Evolutionary conservation across 23 red algal genomes (phyloP).

Genomic region (Cyanidiococcus yangmingshanensis): DNA sequence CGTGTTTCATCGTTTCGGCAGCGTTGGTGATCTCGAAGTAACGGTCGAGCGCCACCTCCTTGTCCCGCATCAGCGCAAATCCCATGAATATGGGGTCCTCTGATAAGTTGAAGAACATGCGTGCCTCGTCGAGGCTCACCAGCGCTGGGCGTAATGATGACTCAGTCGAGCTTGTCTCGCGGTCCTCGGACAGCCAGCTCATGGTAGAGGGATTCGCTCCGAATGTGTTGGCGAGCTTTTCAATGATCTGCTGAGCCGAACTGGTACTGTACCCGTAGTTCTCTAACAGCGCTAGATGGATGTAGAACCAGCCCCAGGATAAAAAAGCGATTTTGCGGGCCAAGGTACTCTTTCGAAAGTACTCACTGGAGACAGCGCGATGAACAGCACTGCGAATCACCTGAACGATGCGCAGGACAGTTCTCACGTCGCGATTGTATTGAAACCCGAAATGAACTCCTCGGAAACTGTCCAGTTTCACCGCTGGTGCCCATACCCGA

Average conservation of each 20-base stretch:
- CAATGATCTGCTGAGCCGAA: conserved; percentile 46
- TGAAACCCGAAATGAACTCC: conserved; percentile 91
- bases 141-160: not conserved
- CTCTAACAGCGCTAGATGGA: conserved; percentile 57
- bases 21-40: conserved; percentile 40
- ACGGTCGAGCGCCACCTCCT: conserved; percentile 51
- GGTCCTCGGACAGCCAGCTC: not conserved
- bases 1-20: conserved; percentile 30
- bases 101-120: conserved; percentile 71
- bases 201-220: not conserved
- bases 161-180: conserved; percentile 6
- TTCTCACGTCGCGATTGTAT: conserved; percentile 65
- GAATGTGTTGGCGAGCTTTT: not conserved
- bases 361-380: conserved; percentile 21
- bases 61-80: conserved; percentile 33
- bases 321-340: conserved; percentile 41
- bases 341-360: conserved; percentile 24
- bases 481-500: conserved; percentile 31
- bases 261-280: conserved; percentile 51
- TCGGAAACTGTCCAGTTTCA: conserved; percentile 68
- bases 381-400: conserved; percentile 40
- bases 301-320: conserved; percentile 84
- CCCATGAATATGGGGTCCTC: conserved; percentile 73
- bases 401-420: conserved; percentile 46
- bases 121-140: conserved; percentile 39